phyloP scores from a whole-genome alignment of 2,329 filamentous ascomycete genomes.

The Sporothrix pseudoabietina region DNA sequence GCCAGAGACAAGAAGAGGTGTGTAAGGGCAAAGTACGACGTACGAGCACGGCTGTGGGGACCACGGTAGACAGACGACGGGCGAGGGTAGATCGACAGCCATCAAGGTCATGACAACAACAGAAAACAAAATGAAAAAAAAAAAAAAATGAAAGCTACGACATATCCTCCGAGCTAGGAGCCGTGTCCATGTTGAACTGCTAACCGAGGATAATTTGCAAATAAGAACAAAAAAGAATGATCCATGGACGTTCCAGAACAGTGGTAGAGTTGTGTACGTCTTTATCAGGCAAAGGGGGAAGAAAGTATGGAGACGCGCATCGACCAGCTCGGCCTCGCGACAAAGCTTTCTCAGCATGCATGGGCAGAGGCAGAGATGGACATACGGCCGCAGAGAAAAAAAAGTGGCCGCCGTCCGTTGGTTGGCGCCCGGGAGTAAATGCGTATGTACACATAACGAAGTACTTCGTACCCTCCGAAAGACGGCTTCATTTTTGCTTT shows the following conservation, averaged over 20 bases:
- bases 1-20: background rate
- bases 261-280: background rate
- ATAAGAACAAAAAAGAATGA: background rate
- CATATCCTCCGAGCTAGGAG: background rate
- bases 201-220: background rate
- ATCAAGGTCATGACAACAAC: background rate
- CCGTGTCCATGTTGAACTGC: background rate
- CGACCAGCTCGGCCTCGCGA: conserved; percentile 11
- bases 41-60: no score
- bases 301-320: background rate
- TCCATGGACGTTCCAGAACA: conserved; percentile 1
- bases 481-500: background rate
- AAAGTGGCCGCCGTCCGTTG: conserved; percentile 10
- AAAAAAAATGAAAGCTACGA: no score
- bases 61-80: background rate
- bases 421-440: background rate
- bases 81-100: background rate
- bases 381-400: background rate
- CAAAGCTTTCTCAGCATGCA: background rate
- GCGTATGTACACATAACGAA: background rate
- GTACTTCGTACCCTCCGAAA: background rate
- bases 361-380: background rate
- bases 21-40: background rate
- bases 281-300: background rate
- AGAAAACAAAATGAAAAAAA: background rate